These are phyloP conservation scores for Hysterangium stoloniferum DNA, from an alignment of 768 basidiomycete species.

Conservation along the genomic window DNA sequence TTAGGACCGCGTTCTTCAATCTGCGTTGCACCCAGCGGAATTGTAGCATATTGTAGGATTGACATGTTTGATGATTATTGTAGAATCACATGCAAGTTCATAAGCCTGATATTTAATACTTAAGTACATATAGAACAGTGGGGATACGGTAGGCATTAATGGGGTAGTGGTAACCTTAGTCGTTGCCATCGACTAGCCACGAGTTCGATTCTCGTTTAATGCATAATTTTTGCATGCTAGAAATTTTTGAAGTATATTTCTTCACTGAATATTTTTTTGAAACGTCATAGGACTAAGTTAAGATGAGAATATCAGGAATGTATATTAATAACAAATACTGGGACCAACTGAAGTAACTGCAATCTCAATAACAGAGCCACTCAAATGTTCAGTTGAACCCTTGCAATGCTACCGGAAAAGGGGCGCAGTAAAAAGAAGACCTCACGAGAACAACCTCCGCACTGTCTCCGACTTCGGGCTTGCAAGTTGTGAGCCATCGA, in stretches of 20 bases:
- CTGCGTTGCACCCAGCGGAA: conserved; percentile 31
- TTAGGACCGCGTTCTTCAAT: conserved; percentile 16
- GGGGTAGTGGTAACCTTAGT: conserved; percentile 19
- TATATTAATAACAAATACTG: no score
- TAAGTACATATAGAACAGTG: no score
- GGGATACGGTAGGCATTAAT: conserved; percentile 1
- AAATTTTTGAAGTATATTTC: neutral
- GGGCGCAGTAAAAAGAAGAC: no score
- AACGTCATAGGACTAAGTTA: no score
- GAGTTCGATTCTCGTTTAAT: conserved; percentile 13
- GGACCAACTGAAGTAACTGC: no score
- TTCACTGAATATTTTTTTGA: neutral
- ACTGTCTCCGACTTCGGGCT: no score
- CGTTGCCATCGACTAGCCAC: conserved; percentile 13
- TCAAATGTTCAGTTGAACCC: no score
- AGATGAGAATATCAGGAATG: no score
- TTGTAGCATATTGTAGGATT: conserved; percentile 23
- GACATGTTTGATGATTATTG: neutral
- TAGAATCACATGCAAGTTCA: neutral
- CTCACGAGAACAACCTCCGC: no score
- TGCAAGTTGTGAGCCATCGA: no score
- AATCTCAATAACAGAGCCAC: no score
- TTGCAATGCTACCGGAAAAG: no score
- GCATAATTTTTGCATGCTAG: neutral
- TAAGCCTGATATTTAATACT: neutral